Evolutionary conservation across 2,329 filamentous ascomycete species (phyloP), one percentile per base, ranked within the genome.

Genomic region (Pseudopyricularia cyperi): DNA sequence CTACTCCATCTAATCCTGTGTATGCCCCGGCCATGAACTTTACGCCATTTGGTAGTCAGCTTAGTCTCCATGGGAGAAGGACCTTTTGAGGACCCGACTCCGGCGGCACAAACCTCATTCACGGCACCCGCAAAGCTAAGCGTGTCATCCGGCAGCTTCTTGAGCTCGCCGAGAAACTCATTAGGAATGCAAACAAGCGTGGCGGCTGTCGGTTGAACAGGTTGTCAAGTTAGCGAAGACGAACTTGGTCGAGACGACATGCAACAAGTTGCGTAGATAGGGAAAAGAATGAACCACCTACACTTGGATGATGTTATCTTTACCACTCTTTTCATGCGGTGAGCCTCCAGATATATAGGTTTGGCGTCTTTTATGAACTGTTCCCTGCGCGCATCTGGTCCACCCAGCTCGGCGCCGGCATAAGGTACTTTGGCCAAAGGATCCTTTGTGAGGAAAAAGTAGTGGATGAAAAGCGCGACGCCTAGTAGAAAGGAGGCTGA

Each of bases 71-170:
- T n/a, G n/a, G n/a, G n/a, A n/a, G n/a, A n/a, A 7, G 17, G 9
- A 37, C 7, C 34, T 8, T 19, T 19, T 42, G 7, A 4, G 5
- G n/a, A 42, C 12, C 28, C 19, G 17, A 26, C 17, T 2, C 4
- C 39, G 17, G 12, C 22, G 14, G 39, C 14, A 44, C 53, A 32
- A 28, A 60, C 58, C 39, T 64, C 60, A 2, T 54, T 55, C 22
- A 64, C 46, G 1, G 64, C 63, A 9, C 33, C 54, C 48, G 60
- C 54, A 34, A 65, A 60, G 57, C 60, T 65, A 14, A 67, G 52
- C 3, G 64, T 58, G 26, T 62, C 55, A 30, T 67, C 63, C 0
- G 64, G 63, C n/a, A 66, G 58, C 26, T 56, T 65, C 51, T 59
- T 58, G 11, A 67, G 57, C 53, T 66, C 64, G 24, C 52, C 46